A percentile compares a stretch with the other conserved stretches of the same genome.
Conservation (phyloP, 2,329 filamentous ascomycete genomes). For the Phialophora tarda region DNA sequence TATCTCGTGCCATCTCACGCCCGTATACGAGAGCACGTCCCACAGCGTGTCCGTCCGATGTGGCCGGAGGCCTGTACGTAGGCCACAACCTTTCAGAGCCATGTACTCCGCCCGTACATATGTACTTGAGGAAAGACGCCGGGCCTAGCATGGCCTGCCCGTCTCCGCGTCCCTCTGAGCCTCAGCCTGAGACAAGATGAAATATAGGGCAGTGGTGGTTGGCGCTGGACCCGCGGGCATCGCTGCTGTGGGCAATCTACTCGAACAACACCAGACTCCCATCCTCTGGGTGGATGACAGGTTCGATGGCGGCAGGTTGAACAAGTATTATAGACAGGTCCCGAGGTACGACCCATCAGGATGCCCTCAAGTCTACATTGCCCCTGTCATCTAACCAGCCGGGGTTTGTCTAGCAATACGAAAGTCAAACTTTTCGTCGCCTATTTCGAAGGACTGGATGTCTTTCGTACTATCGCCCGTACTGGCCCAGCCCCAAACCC, state of each 20-base stretch:
- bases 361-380: neutral
- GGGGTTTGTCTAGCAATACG: slow-evolving; percentile 58
- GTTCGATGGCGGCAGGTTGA: slow-evolving; percentile 61
- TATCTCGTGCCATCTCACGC: neutral
- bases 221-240: slow-evolving; percentile 66
- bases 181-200: neutral
- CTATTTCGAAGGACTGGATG: slow-evolving; percentile 60
- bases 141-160: no score
- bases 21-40: neutral
- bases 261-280: slow-evolving; percentile 61
- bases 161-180: neutral
- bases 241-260: slow-evolving; percentile 65
- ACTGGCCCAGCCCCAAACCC: slow-evolving; percentile 59
- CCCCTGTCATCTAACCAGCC: neutral
- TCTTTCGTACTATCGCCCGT: slow-evolving; percentile 60
- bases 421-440: slow-evolving; percentile 65
- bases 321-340: slow-evolving; percentile 64
- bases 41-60: no score
- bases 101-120: no score
- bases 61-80: no score
- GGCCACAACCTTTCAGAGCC: no score
- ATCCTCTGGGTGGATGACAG: slow-evolving; percentile 61
- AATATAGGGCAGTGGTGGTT: slow-evolving; percentile 60
- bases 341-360: slow-evolving; percentile 41
- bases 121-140: no score